Conservation (phyloP, 1,284 basidiomycete genomes). For the Phellopilus nigrolimitatus region DNA sequence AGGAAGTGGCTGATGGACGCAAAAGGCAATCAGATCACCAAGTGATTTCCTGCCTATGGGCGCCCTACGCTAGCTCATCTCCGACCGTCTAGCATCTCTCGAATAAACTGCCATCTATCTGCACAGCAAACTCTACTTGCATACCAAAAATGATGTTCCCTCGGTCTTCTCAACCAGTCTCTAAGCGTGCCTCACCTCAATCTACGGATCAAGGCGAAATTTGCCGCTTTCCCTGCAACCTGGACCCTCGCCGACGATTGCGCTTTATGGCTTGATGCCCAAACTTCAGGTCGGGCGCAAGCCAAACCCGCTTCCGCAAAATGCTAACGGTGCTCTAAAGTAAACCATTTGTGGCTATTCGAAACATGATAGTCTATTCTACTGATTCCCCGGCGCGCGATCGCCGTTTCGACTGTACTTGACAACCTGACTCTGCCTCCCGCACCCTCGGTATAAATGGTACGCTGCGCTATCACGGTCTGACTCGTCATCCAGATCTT, state of each 20-base stretch:
- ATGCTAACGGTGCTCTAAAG: constrained; percentile 4
- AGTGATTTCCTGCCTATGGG: too few species aligned
- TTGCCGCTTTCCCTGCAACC: constrained; percentile 4
- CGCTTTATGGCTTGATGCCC: constrained; percentile 10
- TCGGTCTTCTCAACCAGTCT: constrained; percentile 1
- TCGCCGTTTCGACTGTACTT: constrained; percentile 15
- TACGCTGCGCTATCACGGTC: constrained; percentile 2
- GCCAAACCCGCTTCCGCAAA: constrained; percentile 15
- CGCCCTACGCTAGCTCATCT: too few species aligned
- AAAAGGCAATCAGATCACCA: too few species aligned
- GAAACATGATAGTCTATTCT: constrained; percentile 19
- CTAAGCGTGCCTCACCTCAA: too few species aligned
- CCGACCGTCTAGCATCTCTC: too few species aligned
- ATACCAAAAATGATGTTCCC: not conserved
- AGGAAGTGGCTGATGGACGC: too few species aligned
- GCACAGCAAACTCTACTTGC: not conserved
- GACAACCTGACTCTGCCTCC: constrained; percentile 19
- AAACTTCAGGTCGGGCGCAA: constrained; percentile 8
- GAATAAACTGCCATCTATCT: too few species aligned
- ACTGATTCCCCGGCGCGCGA: constrained; percentile 11
- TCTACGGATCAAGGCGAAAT: constrained; percentile 9
- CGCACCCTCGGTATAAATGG: constrained; percentile 8
- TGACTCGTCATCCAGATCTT: constrained; percentile 6
- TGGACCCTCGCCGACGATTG: constrained; percentile 3
- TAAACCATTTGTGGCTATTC: constrained; percentile 15